Base-by-base conservation (phyloP, 1,284 basidiomycete genomes). In the Cystobasidiaceae sp. region DNA sequence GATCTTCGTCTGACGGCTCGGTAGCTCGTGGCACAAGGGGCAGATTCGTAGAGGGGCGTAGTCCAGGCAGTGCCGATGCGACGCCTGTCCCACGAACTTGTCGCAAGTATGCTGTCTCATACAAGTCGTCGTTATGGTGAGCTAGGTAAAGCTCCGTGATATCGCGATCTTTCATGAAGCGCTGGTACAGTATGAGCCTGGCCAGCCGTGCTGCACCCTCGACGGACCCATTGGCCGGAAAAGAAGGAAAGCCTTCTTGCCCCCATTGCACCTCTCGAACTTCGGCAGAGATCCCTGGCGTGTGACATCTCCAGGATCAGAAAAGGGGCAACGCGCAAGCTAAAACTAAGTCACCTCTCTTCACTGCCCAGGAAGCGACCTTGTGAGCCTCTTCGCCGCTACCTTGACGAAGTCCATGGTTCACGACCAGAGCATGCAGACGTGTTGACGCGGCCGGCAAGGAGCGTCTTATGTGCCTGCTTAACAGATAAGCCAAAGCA, bases 381-480 rank as follows among this genome's bases (percentile, higher is more conserved):
- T 30, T 37, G 8, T 56, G 13, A 11, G 54, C 54, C 32, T 56
- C 54, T 17, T 41, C n/a, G 17, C 4, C 6, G 30, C 54, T 56
- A 41, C 41, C 54, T 27, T 43, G 11, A 30, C 54, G 54, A 23
- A 56, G 28, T 19, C 54, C 39, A 56, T 56, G 54, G 37, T 56
- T 41, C 19, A 56, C 21, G 5, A 56, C 44, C 8, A 56, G 25
- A 44, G 54, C 54, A 28, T 7, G 41, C 37, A 56, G 39, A 4
- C 23, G 32, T 44, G n/a, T 30, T 30, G 11, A 30, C 23, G 54
- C 23, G 21, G 5, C 19, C 19, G 11, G 41, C 13, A 17, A 28
- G 2, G 8, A 28, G 39, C 8, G 11, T 17, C 8, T 28, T 28
- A 27, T 56, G 54, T 27, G 39, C 39, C 41, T 56, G 54, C 7